Evolutionary conservation across 2,329 filamentous ascomycete genomes (phyloP), one percentile per base, ranked within the genome.

Genomic region (Colletotrichum cereale): DNA sequence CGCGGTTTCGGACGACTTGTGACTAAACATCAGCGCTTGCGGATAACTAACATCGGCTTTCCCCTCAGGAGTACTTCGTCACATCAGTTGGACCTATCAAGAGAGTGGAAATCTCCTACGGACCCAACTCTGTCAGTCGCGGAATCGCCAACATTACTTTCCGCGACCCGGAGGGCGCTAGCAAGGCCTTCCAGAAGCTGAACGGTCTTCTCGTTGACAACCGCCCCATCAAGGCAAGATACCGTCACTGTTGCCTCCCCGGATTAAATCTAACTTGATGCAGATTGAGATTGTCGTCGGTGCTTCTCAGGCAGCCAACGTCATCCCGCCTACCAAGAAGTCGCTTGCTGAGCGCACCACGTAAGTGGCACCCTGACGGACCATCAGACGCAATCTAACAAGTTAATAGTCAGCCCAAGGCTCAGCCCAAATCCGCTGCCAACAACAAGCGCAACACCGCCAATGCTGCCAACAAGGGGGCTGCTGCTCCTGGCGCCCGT

Each of bases 91-190:
- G 95, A 76, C 90, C 93, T 74, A 93, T 98, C 84, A 98, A 97
- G 89, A 92, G 89, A 83, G 94, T 97, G 75, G 91, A 96, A 77
- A 87, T 99, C 78, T 94, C 93, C 62, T 99, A 99, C 84, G 96
- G 96, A 78, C 94, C 96, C 75, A 94, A 93, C 80, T 96, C 96
- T 75, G 90, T 91, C 76, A 98, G 95, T 88, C 93, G 95, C 80
- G 96, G 96, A 75, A 94, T 96, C 79, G 95, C 95, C 77, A 96
- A 94, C 66, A 93, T 99, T 77, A 91, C 91, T 74, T 99, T 99
- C 86, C 84, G 84, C 81, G 93, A 94, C 79, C 84, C 92, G 34
- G 94, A 94, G 76, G 93, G 93, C 75, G 96, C 96, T 75, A 90
- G 90, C 80, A 94, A 94, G 84, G 96, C 96, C 73, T 93, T 94